Evolutionary conservation across 768 basidiomycete species (phyloP).

Genomic region (Tulasnella sp.): DNA sequence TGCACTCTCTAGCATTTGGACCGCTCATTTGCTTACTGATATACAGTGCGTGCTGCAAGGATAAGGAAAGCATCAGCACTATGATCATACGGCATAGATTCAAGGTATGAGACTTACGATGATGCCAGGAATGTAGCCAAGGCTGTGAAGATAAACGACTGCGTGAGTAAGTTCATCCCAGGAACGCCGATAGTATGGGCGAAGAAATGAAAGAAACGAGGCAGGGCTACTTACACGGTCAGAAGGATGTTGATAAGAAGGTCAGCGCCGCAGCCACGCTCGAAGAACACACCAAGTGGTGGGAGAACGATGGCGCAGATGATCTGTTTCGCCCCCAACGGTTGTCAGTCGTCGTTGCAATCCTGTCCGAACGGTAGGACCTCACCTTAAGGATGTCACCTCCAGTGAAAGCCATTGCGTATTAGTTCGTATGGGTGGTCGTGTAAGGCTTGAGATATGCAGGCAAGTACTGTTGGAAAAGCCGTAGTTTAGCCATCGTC

Average conservation of each 20-base stretch:
- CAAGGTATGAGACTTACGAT: slow-evolving; percentile 21
- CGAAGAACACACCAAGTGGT: slow-evolving; percentile 85
- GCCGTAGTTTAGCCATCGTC: not conserved
- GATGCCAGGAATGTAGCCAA: slow-evolving; percentile 34
- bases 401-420: slow-evolving; percentile 66
- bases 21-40: slow-evolving; percentile 27
- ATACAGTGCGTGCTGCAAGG: slow-evolving; percentile 28
- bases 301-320: slow-evolving; percentile 72
- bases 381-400: slow-evolving; percentile 80
- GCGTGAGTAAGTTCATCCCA: not conserved
- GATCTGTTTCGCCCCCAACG: slow-evolving; percentile 46
- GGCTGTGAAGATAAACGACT: slow-evolving; percentile 14
- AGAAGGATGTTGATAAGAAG: slow-evolving; percentile 79
- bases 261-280: slow-evolving; percentile 80
- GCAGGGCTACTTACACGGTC: slow-evolving; percentile 36
- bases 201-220: not conserved
- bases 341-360: not conserved
- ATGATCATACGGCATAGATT: not conserved
- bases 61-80: not conserved
- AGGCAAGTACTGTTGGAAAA: not conserved
- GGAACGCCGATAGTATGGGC: not conserved
- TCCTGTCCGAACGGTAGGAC: slow-evolving; percentile 35
- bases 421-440: slow-evolving; percentile 33
- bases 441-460: slow-evolving; percentile 27
- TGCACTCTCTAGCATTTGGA: not conserved